Conservation (phyloP, 2,329 filamentous ascomycete species). For the Nigrospora sphaerica region DNA sequence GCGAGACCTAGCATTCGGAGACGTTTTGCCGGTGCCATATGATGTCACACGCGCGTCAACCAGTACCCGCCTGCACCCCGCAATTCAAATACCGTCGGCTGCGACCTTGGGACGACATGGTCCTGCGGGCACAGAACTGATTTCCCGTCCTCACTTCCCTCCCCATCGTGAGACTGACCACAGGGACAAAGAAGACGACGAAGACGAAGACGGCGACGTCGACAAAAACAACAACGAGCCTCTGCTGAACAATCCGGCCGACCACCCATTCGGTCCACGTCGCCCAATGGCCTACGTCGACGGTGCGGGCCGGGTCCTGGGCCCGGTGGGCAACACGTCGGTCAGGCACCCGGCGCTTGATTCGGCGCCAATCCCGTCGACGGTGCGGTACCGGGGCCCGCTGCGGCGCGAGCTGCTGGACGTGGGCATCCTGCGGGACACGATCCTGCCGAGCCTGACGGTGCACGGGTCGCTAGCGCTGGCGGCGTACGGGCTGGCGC, state of each 20-base stretch:
- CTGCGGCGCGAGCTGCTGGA: slow-evolving; percentile 5
- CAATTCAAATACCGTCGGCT: no score
- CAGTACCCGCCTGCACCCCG: no score
- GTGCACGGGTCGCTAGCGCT: slow-evolving; percentile 5
- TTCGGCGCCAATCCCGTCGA: slow-evolving; percentile 1
- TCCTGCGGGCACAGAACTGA: no score
- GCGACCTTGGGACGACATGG: no score
- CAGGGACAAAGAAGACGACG: neutral
- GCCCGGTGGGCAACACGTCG: neutral
- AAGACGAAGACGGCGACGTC: neutral
- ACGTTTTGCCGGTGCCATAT: no score
- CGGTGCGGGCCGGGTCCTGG: neutral
- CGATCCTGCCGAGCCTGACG: slow-evolving; percentile 5
- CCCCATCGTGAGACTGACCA: no score
- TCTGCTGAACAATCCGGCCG: no score
- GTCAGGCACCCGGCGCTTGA: neutral
- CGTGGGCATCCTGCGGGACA: slow-evolving; percentile 7
- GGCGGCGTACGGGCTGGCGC: slow-evolving; percentile 41
- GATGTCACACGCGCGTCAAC: no score
- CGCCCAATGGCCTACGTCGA: neutral
- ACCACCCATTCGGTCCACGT: neutral
- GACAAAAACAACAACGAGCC: neutral
- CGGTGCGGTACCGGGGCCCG: neutral
- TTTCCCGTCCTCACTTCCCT: no score
- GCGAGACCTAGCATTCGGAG: no score